Conservation (phyloP, 768 basidiomycete species). For the Podaxis sp. region DNA sequence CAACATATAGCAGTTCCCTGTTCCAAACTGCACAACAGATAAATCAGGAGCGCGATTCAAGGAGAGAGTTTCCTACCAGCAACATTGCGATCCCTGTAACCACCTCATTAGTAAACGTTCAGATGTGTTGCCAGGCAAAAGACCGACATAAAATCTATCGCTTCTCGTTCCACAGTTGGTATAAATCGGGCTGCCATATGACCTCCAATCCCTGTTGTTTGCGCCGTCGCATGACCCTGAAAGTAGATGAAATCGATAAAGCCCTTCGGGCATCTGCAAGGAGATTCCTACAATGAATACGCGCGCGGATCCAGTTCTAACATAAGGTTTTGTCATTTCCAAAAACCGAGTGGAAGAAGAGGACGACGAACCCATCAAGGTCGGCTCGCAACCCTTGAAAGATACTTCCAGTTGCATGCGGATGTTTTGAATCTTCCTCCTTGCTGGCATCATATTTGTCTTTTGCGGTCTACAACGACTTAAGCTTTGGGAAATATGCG, state of each 20-base stretch:
- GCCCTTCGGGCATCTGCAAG: not conserved
- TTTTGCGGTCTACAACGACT: constrained; percentile 58
- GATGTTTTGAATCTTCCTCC: constrained; percentile 62
- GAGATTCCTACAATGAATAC: constrained; percentile 74
- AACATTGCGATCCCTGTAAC: constrained; percentile 73
- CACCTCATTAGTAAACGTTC: not conserved
- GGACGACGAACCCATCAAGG: constrained; percentile 65
- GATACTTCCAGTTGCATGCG: constrained; percentile 69
- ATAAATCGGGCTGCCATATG: constrained; percentile 82
- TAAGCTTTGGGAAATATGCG: not conserved
- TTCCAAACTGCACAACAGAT: constrained; percentile 70
- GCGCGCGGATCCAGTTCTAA: constrained; percentile 63
- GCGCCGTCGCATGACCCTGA: constrained; percentile 86
- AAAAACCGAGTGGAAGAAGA: not conserved
- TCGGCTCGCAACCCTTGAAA: constrained; percentile 89
- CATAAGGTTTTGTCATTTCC: constrained; percentile 11
- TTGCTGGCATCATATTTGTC: constrained; percentile 76
- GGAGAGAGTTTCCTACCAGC: constrained; percentile 46
- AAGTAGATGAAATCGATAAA: constrained; percentile 2
- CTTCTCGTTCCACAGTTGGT: constrained; percentile 94
- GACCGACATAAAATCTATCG: constrained; percentile 80
- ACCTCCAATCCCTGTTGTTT: constrained; percentile 81
- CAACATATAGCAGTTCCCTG: constrained; percentile 80
- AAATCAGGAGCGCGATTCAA: constrained; percentile 9
- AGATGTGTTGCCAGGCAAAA: not conserved